Evolutionary conservation across 495 filamentous ascomycete genomes (phyloP).

Genomic region (Endocarpon pusillum): DNA sequence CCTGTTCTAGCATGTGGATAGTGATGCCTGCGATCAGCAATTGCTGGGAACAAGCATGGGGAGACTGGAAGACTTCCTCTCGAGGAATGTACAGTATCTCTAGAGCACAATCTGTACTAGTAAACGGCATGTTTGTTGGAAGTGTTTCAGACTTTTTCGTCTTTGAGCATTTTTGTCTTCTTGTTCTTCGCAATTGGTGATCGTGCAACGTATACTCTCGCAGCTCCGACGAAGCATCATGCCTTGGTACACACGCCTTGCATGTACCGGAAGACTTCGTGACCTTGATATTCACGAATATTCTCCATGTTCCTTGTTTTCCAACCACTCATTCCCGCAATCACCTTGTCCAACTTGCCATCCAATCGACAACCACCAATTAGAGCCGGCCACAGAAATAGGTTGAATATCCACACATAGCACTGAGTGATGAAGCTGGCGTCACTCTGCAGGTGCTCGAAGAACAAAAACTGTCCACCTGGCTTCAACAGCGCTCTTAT

Average conservation of each 20-base stretch:
- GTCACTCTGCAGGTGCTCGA: background rate
- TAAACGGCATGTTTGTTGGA: no score
- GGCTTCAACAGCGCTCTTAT: slow-evolving; percentile 1
- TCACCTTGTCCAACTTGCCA: background rate
- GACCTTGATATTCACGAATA: background rate
- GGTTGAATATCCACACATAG: background rate
- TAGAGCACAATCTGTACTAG: no score
- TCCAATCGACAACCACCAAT: background rate
- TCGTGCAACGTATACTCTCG: no score
- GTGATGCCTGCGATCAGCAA: no score
- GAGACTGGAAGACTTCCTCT: no score
- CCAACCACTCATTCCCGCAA: background rate
- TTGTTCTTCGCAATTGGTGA: no score
- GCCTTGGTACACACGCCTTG: background rate
- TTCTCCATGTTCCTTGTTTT: background rate
- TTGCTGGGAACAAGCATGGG: no score
- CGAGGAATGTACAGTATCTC: no score
- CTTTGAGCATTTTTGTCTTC: no score
- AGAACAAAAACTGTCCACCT: slow-evolving; percentile 1
- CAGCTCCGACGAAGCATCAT: no score
- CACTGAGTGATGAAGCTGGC: background rate
- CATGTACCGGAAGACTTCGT: background rate
- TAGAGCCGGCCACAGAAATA: background rate
- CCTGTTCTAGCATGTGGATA: no score
- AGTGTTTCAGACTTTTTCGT: no score